phyloP scores from a whole-genome alignment of 2,329 filamentous ascomycete species.

The Pezicula carpinea region DNA sequence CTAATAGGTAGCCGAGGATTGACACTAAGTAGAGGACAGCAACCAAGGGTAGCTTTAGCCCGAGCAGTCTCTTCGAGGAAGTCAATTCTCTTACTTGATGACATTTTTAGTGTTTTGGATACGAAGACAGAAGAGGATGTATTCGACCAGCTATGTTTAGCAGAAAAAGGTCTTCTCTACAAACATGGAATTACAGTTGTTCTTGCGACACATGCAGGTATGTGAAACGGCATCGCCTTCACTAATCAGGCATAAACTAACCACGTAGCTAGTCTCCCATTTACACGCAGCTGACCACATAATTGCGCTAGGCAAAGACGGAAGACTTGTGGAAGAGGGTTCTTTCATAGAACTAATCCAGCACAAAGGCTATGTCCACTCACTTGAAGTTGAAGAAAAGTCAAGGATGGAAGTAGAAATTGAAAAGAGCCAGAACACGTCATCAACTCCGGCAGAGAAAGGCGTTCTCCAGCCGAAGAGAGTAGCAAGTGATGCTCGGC shows the following conservation, averaged over 20 bases:
- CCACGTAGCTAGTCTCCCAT: constrained; percentile 28
- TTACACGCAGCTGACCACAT: constrained; percentile 34
- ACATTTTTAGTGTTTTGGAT: constrained; percentile 15
- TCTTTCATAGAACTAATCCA: constrained; percentile 17
- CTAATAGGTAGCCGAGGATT: constrained; percentile 56
- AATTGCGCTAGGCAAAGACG: constrained; percentile 26
- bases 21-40: constrained; percentile 60
- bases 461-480: constrained; percentile 33
- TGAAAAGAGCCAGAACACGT: not conserved
- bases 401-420: not conserved
- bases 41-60: constrained; percentile 65
- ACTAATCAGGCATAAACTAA: constrained; percentile 21
- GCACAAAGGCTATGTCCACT: constrained; percentile 4
- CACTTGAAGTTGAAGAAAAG: constrained; percentile 11
- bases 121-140: constrained; percentile 8
- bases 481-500: constrained; percentile 30
- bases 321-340: constrained; percentile 28
- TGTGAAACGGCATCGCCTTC: not conserved
- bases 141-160: constrained; percentile 6
- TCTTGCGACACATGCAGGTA: constrained; percentile 14
- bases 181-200: constrained; percentile 31
- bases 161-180: constrained; percentile 12
- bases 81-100: constrained; percentile 13
- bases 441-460: constrained; percentile 28
- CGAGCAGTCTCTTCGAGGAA: constrained; percentile 35